A percentile compares a stretch with the other conserved stretches of the same genome.
These are phyloP conservation scores for Ochetophila trinervis DNA, from an alignment of 306 rosid genomes.

Conservation along the genomic window DNA sequence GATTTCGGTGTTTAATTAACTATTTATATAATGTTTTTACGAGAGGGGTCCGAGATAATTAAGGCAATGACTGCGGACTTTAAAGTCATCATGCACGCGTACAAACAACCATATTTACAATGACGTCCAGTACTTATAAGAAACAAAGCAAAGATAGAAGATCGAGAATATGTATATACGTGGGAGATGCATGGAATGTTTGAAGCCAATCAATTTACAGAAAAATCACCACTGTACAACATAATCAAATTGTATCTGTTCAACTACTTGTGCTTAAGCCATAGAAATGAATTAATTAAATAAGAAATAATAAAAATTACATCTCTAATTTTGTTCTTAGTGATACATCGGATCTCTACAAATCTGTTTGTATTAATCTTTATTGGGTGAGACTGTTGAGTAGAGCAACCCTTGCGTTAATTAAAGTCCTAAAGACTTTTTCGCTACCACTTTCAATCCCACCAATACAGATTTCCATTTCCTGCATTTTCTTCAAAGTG, in stretches of 20 bases:
- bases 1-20: no score
- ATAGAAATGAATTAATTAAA: neutral
- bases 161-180: no score
- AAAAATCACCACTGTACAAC: neutral
- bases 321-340: neutral
- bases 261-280: neutral
- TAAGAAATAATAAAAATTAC: neutral
- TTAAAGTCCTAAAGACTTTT: slow-evolving; percentile 63
- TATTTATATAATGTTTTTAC: no score
- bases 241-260: neutral
- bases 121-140: neutral
- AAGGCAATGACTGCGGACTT: no score
- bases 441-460: slow-evolving; percentile 49
- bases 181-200: no score
- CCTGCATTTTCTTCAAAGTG: slow-evolving; percentile 61
- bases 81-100: neutral
- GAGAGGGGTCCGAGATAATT: no score
- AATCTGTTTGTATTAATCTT: neutral
- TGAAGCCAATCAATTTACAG: neutral
- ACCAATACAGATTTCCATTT: slow-evolving; percentile 42
- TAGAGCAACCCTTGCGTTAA: slow-evolving; percentile 59
- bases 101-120: no score
- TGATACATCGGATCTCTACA: neutral
- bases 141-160: neutral
- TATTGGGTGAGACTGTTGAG: slow-evolving; percentile 54